phyloP scores from a whole-genome alignment of 2,329 filamentous ascomycete genomes.

The Aspergillus quadricinctus region DNA sequence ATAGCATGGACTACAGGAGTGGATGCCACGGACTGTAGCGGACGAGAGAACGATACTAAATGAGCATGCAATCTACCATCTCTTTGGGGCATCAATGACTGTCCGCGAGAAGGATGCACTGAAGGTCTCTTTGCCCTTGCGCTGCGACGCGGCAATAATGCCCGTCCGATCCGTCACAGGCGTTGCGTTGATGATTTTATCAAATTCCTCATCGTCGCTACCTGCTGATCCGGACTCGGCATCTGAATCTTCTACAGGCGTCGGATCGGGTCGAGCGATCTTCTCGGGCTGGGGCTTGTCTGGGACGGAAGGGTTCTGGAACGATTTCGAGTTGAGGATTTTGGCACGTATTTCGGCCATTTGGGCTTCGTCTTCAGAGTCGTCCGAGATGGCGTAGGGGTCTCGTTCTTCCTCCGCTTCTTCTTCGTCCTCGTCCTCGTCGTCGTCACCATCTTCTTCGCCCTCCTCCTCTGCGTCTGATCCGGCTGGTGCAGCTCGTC shows the following conservation, averaged over 20 bases:
- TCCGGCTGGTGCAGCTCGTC: constrained; percentile 47
- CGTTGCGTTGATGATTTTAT: constrained; percentile 87
- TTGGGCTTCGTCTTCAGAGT: constrained; percentile 76
- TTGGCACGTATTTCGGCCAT: constrained; percentile 90
- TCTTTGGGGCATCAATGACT: constrained; percentile 46
- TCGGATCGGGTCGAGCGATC: constrained; percentile 56
- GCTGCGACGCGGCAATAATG: constrained; percentile 58
- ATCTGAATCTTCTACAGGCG: constrained; percentile 56
- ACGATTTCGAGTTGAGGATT: constrained; percentile 88
- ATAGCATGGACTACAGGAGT: neutral
- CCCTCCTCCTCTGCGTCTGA: constrained; percentile 51
- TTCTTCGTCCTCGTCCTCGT: constrained; percentile 43
- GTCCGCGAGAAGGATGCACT: constrained; percentile 49
- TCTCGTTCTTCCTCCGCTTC: constrained; percentile 53
- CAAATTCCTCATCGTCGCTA: constrained; percentile 70
- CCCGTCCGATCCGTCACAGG: constrained; percentile 84
- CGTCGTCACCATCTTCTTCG: constrained; percentile 36
- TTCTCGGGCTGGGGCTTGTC: constrained; percentile 56
- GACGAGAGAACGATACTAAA: neutral
- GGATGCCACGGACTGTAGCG: neutral
- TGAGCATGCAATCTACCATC: constrained; percentile 28
- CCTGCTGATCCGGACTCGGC: constrained; percentile 67
- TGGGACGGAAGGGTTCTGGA: constrained; percentile 55
- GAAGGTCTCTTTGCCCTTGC: constrained; percentile 46
- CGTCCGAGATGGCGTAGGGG: constrained; percentile 72